Evolutionary conservation across 495 filamentous ascomycete species (phyloP), one percentile per base, ranked within the genome.

Genomic region (Aspergillus saccharolyticus): DNA sequence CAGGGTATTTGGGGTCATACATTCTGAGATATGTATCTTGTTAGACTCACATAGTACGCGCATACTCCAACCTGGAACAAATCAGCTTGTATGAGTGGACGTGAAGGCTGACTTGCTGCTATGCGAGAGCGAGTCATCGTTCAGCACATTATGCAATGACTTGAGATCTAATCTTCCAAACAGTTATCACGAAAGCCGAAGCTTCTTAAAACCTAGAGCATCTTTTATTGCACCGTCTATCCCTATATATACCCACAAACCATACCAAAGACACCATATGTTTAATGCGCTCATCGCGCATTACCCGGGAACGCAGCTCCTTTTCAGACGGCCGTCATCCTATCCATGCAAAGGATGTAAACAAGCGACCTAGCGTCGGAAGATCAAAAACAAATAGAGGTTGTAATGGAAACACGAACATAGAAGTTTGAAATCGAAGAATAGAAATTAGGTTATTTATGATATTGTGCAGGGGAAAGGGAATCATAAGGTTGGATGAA

Each of bases 141-240:
- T n/a, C n/a, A n/a, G n/a, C n/a, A n/a, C n/a, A n/a, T n/a, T n/a
- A n/a, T n/a, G n/a, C n/a, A n/a, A n/a, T n/a, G n/a, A n/a, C n/a
- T n/a, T n/a, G n/a, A n/a, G n/a, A n/a, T n/a, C n/a, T n/a, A n/a
- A n/a, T n/a, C n/a, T n/a, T n/a, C n/a, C n/a, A n/a, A n/a, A n/a
- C n/a, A n/a, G n/a, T n/a, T n/a, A n/a, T n/a, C n/a, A n/a, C n/a
- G n/a, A n/a, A n/a, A n/a, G n/a, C n/a, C n/a, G n/a, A n/a, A n/a
- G n/a, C n/a, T n/a, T 45, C 16, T 7, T 8, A 15, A 24, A 25
- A 28, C n/a, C 14, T 5, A 18, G 15, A 49, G 25, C 30, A 50
- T 14, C 20, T 24, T 28, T 17, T 25, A 50, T 50, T 50, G 47
- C 47, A 50, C 47, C 47, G 46, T 50, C 47, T 50, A 50, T 50